Evolutionary conservation across 1,284 basidiomycete genomes (phyloP).

Genomic region (Microbotryum silenes-acaulis): DNA sequence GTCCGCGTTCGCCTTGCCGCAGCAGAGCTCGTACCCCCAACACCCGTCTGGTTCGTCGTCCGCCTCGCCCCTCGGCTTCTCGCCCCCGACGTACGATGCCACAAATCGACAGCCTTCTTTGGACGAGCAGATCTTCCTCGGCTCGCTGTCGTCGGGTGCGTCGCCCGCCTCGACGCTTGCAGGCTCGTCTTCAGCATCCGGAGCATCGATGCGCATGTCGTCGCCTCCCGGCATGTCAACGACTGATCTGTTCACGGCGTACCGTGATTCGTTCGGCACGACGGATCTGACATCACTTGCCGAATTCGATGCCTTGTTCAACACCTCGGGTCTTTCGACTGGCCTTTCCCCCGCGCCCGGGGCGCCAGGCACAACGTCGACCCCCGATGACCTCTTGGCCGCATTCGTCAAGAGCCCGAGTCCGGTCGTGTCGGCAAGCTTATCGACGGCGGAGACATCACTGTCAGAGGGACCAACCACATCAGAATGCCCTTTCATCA

Average conservation of each 20-base stretch:
- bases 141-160: neutral
- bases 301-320: constrained; percentile 26
- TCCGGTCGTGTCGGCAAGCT: neutral
- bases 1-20: neutral
- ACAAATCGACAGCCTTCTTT: neutral
- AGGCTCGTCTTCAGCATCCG: neutral
- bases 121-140: neutral
- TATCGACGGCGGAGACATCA: neutral
- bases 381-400: neutral
- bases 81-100: neutral
- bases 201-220: neutral
- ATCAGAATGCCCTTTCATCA: neutral
- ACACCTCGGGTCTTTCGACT: constrained; percentile 1
- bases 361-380: too few species aligned
- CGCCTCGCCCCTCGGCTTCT: too few species aligned
- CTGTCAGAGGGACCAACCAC: neutral
- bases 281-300: constrained; percentile 9
- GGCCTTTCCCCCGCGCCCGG: neutral
- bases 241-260: constrained; percentile 23
- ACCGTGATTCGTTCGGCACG: constrained; percentile 24
- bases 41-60: too few species aligned
- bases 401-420: constrained; percentile 6
- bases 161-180: neutral
- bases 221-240: neutral
- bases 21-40: neutral